Evolutionary conservation across 352 stramenopile genomes (phyloP).

Genomic region (Blastocystis sp.): DNA sequence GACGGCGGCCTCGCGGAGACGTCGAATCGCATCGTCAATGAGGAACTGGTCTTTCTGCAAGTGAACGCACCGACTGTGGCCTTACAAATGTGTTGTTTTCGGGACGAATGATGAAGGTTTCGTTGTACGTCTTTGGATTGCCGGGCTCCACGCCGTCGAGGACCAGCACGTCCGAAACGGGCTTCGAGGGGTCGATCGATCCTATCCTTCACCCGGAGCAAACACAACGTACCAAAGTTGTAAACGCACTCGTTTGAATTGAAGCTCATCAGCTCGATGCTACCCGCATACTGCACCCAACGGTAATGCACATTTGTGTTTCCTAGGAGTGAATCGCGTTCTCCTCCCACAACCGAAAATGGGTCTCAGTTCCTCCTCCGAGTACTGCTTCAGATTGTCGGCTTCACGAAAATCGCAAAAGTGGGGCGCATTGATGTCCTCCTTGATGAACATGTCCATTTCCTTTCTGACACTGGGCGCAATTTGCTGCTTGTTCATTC

Average conservation of each 20-base stretch:
- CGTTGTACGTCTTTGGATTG: slow-evolving; percentile 24
- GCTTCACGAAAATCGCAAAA: not conserved
- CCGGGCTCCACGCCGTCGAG: slow-evolving; percentile 18
- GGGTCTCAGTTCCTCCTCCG: slow-evolving; percentile 24
- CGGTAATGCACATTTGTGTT: slow-evolving; percentile 51
- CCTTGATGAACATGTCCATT: slow-evolving; percentile 4
- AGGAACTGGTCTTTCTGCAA: not conserved
- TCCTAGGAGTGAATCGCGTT: not conserved
- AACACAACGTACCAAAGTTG: slow-evolving; percentile 28
- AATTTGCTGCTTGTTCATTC: not conserved
- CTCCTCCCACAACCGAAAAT: slow-evolving; percentile 3
- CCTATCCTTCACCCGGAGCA: not conserved
- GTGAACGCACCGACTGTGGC: not conserved
- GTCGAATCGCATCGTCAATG: not conserved
- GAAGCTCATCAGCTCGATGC: slow-evolving; percentile 63
- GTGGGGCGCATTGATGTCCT: not conserved
- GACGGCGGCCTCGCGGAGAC: not conserved
- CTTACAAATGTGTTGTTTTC: slow-evolving; percentile 62
- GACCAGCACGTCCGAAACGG: slow-evolving; percentile 33
- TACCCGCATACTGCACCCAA: slow-evolving; percentile 50
- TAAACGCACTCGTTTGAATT: slow-evolving; percentile 32
- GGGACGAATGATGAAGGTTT: slow-evolving; percentile 32
- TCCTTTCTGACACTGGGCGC: not conserved
- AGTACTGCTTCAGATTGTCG: slow-evolving; percentile 20
- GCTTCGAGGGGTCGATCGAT: slow-evolving; percentile 64